These are phyloP conservation scores for Golubevia sp. DNA, from an alignment of 1,284 basidiomycete genomes.

Conservation along the genomic window DNA sequence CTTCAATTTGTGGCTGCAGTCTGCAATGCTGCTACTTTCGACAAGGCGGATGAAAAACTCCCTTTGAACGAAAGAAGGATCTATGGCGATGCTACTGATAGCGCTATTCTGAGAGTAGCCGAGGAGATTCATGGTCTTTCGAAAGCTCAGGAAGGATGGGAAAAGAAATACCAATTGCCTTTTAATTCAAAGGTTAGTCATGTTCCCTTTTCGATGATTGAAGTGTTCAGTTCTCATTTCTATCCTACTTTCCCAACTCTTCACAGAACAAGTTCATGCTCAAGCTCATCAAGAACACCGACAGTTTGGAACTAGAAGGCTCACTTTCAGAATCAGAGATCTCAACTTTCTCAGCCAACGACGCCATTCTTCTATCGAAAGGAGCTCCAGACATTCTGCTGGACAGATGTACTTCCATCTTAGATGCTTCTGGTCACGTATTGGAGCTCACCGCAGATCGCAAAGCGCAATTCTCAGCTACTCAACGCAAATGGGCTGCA, in stretches of 20 bases:
- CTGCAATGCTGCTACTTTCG: constrained; percentile 49
- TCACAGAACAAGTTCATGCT: constrained; percentile 54
- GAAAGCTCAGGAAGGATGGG: constrained; percentile 20
- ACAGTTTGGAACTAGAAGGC: not conserved
- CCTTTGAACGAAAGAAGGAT: constrained; percentile 22
- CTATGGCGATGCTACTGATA: constrained; percentile 46
- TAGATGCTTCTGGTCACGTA: constrained; percentile 17
- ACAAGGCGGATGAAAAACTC: constrained; percentile 15
- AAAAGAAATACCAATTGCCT: constrained; percentile 22
- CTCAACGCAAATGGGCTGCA: constrained; percentile 20
- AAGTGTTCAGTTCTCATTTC: too few species aligned
- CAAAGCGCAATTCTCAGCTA: not conserved
- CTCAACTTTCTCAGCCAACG: not conserved
- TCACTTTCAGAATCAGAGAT: not conserved
- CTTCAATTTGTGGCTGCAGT: constrained; percentile 22
- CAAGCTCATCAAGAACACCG: constrained; percentile 19
- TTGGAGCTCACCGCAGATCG: constrained; percentile 14
- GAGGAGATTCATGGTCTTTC: constrained; percentile 26
- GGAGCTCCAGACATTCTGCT: constrained; percentile 49
- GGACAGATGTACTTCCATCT: constrained; percentile 21
- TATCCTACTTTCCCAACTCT: too few species aligned
- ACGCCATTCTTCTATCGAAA: constrained; percentile 28
- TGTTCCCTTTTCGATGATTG: too few species aligned
- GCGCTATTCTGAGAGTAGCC: constrained; percentile 30
- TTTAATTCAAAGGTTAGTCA: constrained; percentile 43